Conservation (phyloP, 2,329 filamentous ascomycete genomes). For the Botrytis porri region DNA sequence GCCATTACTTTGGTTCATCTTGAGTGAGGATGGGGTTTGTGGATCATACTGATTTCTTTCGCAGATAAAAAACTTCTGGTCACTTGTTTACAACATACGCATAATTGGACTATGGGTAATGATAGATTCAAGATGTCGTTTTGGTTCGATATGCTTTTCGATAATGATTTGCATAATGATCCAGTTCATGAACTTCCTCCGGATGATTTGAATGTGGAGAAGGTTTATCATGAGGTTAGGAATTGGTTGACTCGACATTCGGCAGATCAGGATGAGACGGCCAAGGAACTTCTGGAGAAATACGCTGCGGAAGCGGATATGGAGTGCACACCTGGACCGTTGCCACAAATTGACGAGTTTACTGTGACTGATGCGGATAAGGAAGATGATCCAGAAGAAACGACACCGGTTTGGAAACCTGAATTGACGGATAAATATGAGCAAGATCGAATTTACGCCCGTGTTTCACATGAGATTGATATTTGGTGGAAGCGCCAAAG, state of each 20-base stretch:
- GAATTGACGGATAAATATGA: slow-evolving; percentile 55
- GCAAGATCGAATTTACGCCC: slow-evolving; percentile 57
- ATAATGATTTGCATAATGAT: slow-evolving; percentile 54
- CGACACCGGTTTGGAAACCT: slow-evolving; percentile 36
- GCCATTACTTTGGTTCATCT: not conserved
- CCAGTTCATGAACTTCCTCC: slow-evolving; percentile 48
- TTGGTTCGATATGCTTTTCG: slow-evolving; percentile 64
- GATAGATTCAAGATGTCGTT: slow-evolving; percentile 69
- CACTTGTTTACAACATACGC: slow-evolving; percentile 62
- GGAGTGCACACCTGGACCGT: slow-evolving; percentile 37
- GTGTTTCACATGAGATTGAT: slow-evolving; percentile 63
- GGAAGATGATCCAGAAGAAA: slow-evolving; percentile 29
- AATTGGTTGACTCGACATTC: slow-evolving; percentile 63
- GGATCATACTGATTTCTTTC: not conserved
- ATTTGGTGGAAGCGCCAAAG: slow-evolving; percentile 62
- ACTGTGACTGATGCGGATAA: slow-evolving; percentile 15
- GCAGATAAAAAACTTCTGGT: slow-evolving; percentile 65
- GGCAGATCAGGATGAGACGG: slow-evolving; percentile 52
- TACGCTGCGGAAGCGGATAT: slow-evolving; percentile 44
- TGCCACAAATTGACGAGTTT: slow-evolving; percentile 25
- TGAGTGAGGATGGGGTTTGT: not conserved
- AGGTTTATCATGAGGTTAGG: slow-evolving; percentile 58
- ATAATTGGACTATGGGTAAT: slow-evolving; percentile 68
- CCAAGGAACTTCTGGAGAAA: slow-evolving; percentile 52
- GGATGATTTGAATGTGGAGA: slow-evolving; percentile 51